A percentile compares a stretch with the other conserved stretches of the same genome.
Conservation (phyloP, 2,329 filamentous ascomycete genomes). For the Trichoderma gracile region DNA sequence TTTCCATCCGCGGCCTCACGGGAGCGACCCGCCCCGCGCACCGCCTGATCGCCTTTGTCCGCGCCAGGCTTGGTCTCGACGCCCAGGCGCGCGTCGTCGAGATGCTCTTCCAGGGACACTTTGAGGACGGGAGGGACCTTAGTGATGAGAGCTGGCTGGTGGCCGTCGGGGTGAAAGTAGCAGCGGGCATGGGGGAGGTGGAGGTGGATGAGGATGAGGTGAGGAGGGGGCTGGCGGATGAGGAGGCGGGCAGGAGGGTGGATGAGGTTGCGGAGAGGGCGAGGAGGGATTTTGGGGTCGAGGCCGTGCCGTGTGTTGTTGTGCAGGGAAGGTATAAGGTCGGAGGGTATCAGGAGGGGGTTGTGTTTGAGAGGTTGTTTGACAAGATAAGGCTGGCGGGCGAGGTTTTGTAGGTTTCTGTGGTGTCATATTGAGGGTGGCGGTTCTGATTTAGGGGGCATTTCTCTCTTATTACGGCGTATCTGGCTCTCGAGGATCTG, state of each 20-base stretch:
- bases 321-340: conserved; percentile 69
- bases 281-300: conserved; percentile 44
- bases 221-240: too few relatives aligned
- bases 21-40: conserved; percentile 50
- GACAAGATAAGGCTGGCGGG: conserved; percentile 48
- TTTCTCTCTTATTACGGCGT: background rate
- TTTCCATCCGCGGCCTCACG: conserved; percentile 45
- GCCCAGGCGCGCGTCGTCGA: conserved; percentile 46
- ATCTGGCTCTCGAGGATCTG: background rate
- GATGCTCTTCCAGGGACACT: conserved; percentile 46
- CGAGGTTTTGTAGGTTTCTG: conserved; percentile 2
- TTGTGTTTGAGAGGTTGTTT: conserved; percentile 67
- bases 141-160: conserved; percentile 44
- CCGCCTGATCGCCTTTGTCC: conserved; percentile 48
- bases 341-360: conserved; percentile 68
- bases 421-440: background rate
- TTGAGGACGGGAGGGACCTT: conserved; percentile 46
- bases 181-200: conserved; percentile 35
- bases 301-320: conserved; percentile 72
- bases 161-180: conserved; percentile 37
- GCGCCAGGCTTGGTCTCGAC: conserved; percentile 34
- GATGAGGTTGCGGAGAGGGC: conserved; percentile 38
- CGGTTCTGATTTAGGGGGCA: background rate
- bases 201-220: too few relatives aligned
- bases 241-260: too few relatives aligned